Evolutionary conservation across 2,329 filamentous ascomycete species (phyloP), one percentile per base, ranked within the genome.

Genomic region (Chaetomiaceae sp.): DNA sequence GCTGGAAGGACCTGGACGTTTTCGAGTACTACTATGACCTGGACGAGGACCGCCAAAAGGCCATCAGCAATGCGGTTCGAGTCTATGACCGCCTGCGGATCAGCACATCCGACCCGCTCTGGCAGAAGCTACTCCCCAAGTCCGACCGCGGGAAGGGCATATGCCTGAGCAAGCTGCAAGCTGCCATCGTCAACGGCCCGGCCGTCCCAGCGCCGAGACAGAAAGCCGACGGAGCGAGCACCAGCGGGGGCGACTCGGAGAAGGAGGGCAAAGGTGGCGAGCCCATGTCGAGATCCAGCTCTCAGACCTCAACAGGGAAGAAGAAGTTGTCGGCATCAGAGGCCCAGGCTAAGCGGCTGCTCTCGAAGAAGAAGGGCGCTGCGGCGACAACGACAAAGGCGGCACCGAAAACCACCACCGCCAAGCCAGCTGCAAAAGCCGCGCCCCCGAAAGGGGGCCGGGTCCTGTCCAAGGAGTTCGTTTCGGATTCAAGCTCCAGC

Each of bases 1-100:
- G 75, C 57, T 86, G 78, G 76, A 84, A 78, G 66, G 83, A 86
- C 59, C 73, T 86, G 14, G 82, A 86, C 59, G 79, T 84, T 20
- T 86, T 79, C 76, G 78, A 75, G 53, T 84, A 83, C 65, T 70
- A 78, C 25, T 86, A 85, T 63, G 71, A 72, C 40, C 72, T 66
- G 34, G 68, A 75, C 17, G 75, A 78, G 29, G 76, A 82, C 56
- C 78, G 83, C 27, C 74, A 89, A 65, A 70, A 76, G 61, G 77
- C 80, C 57, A 78, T 85, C 64, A 74, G 87, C 68, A 77, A 83
- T 60, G 82, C 83, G 14, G 74, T 84, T 53, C 76, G 73, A 55
- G 71, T 77, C 50, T 86, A 79, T 58, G 83, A 86, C 65, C 80
- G 78, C 64, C 74, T 80, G 66, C 73, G 83, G 34, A 59, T 85